Conservation (phyloP, 768 basidiomycete species). For the Pulveroboletus sp. region DNA sequence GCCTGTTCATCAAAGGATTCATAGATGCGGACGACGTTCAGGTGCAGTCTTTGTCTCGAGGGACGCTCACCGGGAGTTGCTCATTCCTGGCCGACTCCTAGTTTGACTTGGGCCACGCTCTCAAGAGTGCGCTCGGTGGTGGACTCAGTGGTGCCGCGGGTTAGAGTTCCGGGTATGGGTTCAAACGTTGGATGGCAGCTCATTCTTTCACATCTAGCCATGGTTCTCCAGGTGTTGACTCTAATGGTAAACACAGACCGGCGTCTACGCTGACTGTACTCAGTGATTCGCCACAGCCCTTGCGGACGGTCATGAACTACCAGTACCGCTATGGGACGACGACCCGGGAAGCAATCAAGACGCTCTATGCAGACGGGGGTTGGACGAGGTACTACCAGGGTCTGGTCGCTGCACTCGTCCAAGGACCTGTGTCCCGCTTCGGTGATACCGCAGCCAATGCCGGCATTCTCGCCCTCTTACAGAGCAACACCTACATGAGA, state of each 20-base stretch:
- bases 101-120: slow-evolving; percentile 76
- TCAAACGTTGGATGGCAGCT: not conserved
- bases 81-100: slow-evolving; percentile 44
- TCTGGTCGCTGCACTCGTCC: slow-evolving; percentile 77
- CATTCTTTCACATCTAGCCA: slow-evolving; percentile 45
- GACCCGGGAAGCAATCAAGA: slow-evolving; percentile 56
- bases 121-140: slow-evolving; percentile 83
- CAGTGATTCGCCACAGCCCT: slow-evolving; percentile 44
- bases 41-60: slow-evolving; percentile 37
- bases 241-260: slow-evolving; percentile 52
- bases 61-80: slow-evolving; percentile 31
- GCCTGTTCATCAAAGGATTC: slow-evolving; percentile 62
- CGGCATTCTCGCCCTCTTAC: slow-evolving; percentile 81
- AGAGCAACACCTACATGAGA: slow-evolving; percentile 69
- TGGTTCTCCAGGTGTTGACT: slow-evolving; percentile 89
- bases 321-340: slow-evolving; percentile 88
- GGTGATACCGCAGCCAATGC: slow-evolving; percentile 95
- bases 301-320: slow-evolving; percentile 98
- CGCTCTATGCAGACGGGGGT: slow-evolving; percentile 75
- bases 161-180: slow-evolving; percentile 21
- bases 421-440: slow-evolving; percentile 81
- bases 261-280: not conserved
- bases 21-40: slow-evolving; percentile 64
- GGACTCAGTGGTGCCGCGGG: slow-evolving; percentile 87
- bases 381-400: slow-evolving; percentile 86